Evolutionary conservation across 257 asterid species (phyloP).

Genomic region (Solanum chilense): DNA sequence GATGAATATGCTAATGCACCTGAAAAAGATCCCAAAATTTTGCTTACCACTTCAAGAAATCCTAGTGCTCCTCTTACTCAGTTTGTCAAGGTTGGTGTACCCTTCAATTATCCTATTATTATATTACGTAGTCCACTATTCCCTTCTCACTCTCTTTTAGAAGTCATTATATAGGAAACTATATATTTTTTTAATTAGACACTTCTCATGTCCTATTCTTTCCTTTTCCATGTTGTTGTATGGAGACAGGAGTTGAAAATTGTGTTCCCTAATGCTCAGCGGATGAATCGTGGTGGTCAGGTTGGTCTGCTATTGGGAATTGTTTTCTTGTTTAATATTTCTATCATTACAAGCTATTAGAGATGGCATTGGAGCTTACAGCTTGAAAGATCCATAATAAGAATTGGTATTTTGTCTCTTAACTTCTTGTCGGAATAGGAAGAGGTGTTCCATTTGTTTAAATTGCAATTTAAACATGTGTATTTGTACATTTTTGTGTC

Average conservation of each 20-base stretch:
- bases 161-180: background rate
- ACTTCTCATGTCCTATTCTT: background rate
- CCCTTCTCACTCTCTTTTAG: background rate
- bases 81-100: slow-evolving; percentile 68
- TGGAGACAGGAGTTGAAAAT: slow-evolving; percentile 62
- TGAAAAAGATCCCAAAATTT: slow-evolving; percentile 74
- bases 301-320: slow-evolving; percentile 25
- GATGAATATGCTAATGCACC: slow-evolving; percentile 86
- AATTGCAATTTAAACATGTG: background rate
- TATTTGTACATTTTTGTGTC: background rate
- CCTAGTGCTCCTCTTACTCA: slow-evolving; percentile 96
- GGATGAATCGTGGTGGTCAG: slow-evolving; percentile 98
- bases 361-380: background rate
- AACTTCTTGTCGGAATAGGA: background rate
- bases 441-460: background rate
- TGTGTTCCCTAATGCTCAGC: slow-evolving; percentile 80
- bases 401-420: background rate
- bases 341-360: background rate
- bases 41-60: slow-evolving; percentile 79
- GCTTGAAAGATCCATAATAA: background rate
- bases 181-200: background rate
- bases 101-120: background rate
- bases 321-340: background rate
- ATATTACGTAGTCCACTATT: background rate
- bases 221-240: background rate